Base-by-base conservation (phyloP, 192 early-diverging fungal genomes). In the Gigaspora rosea region DNA sequence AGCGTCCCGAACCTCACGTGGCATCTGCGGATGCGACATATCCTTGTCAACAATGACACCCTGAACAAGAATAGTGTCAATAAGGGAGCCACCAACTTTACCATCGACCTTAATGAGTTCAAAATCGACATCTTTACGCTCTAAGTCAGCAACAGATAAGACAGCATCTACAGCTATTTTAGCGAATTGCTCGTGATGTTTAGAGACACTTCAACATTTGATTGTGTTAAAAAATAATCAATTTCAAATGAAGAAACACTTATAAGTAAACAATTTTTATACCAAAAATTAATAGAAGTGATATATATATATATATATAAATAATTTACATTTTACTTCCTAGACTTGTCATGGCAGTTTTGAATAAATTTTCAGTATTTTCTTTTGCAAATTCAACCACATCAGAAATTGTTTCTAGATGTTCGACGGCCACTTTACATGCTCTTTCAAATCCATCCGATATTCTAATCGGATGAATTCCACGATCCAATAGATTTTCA, bases 11-110 rank as follows among this genome's bases (percentile, higher is more conserved):
- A 99, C 89, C 82, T 96, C 95, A 78, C 95, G 95, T 48, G 95
- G 95, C 98, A 99, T 99, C 87, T 99, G 98, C 50, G 97, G 97
- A 83, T 99, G 98, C 47, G 97, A 97, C 86, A 99, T 95, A 83
- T 99, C 98, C 89, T 99, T 99, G 86, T 99, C 98, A 36, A 99
- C 90, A n/a, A 99, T 92, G 78, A 99, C 96, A 79, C 98, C 98
- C 79, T 93, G 91, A 11, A 99, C 97, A 50, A 99, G 86, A 75
- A 92, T 83, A 66, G 97, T 95, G 80, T 99, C 97, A 46, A 88
- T 89, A 75, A 99, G 84, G 64, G 97, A 97, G 32, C 97, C 98
- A 77, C 98, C 98, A 62, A 98, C 91, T 82, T 98, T 97, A 79
- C 98, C 97, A 80, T 99, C 98, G 58, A 99, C 89, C 88, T 99